Percentiles rank a stretch among this genome's conserved stretches.
Conservation (phyloP, 139 green algal genomes). For the Chara braunii region DNA sequence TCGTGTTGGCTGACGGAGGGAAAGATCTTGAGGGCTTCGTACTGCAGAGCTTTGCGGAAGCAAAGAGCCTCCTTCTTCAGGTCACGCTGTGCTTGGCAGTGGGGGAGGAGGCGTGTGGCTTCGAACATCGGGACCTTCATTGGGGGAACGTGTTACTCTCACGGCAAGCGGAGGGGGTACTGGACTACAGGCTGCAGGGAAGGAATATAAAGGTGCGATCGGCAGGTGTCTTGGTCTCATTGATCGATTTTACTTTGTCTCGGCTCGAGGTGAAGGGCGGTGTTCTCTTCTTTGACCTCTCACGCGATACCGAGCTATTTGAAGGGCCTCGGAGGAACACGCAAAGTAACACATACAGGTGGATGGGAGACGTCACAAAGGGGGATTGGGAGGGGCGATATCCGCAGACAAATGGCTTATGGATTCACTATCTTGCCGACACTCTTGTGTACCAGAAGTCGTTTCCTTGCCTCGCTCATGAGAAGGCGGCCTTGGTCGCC, state of each 20-base stretch:
- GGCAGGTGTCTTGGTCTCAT: conserved; percentile 24
- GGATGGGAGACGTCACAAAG: conserved; percentile 65
- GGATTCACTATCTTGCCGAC: conserved; percentile 88
- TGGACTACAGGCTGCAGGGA: conserved; percentile 1
- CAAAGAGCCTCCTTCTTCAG: conserved; percentile 76
- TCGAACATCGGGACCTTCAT: conserved; percentile 97
- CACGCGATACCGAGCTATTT: conserved; percentile 77
- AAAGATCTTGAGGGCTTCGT: conserved; percentile 78
- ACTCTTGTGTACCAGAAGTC: conserved; percentile 59
- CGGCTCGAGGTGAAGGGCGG: conserved; percentile 49
- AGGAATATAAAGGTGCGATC: background rate
- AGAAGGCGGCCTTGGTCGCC: conserved; percentile 34
- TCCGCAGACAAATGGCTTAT: conserved; percentile 81
- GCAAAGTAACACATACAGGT: conserved; percentile 74
- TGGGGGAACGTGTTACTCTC: conserved; percentile 67
- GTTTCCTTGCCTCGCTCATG: conserved; percentile 14
- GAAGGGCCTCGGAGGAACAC: conserved; percentile 63
- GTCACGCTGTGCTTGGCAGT: conserved; percentile 69
- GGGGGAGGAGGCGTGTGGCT: conserved; percentile 73
- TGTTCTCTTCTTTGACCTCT: conserved; percentile 68
- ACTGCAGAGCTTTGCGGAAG: conserved; percentile 60
- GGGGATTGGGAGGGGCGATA: conserved; percentile 55
- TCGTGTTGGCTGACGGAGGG: conserved; percentile 65
- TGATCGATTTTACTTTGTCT: conserved; percentile 90
- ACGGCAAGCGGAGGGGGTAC: background rate